phyloP scores from a whole-genome alignment of 208 protist species.

The Lotmaria passim region DNA sequence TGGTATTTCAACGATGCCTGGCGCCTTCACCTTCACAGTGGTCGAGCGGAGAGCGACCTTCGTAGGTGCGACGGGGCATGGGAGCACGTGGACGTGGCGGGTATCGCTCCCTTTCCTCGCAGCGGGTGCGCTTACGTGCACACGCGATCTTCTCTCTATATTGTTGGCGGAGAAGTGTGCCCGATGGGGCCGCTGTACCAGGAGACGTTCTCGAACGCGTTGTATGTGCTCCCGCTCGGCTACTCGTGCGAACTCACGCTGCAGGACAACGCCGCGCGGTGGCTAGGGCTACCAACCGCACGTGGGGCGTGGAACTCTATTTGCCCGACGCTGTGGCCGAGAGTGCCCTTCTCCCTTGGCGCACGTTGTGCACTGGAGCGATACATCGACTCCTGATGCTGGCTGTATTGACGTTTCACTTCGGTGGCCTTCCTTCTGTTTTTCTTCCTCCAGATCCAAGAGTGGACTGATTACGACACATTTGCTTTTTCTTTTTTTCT shows the following conservation, averaged over 20 bases:
- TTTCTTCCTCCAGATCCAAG: not conserved
- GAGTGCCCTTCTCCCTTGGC: slow-evolving; percentile 4
- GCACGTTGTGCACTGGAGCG: slow-evolving; percentile 7
- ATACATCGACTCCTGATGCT: not conserved
- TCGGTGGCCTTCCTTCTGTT: not conserved
- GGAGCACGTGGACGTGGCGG: slow-evolving; percentile 30
- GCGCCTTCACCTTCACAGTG: slow-evolving; percentile 41
- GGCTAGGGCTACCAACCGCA: slow-evolving; percentile 22
- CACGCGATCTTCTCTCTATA: slow-evolving; percentile 61
- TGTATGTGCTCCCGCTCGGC: slow-evolving; percentile 66
- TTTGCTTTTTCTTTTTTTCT: not conserved
- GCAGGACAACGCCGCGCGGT: slow-evolving; percentile 51
- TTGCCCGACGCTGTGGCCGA: not conserved
- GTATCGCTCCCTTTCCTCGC: slow-evolving; percentile 46
- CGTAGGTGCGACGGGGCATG: slow-evolving; percentile 19
- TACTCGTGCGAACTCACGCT: slow-evolving; percentile 49
- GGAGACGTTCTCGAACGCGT: slow-evolving; percentile 52
- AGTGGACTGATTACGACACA: not conserved
- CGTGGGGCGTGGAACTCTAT: not conserved
- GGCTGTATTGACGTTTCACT: slow-evolving; percentile 2
- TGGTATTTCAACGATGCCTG: slow-evolving; percentile 85
- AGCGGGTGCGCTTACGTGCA: slow-evolving; percentile 62
- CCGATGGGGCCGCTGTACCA: slow-evolving; percentile 12
- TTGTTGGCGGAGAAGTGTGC: slow-evolving; percentile 71
- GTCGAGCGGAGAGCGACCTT: too few species aligned